These are phyloP conservation scores for Cavenderia fasciculata DNA, from an alignment of 78 protist species.

Conservation along the genomic window DNA sequence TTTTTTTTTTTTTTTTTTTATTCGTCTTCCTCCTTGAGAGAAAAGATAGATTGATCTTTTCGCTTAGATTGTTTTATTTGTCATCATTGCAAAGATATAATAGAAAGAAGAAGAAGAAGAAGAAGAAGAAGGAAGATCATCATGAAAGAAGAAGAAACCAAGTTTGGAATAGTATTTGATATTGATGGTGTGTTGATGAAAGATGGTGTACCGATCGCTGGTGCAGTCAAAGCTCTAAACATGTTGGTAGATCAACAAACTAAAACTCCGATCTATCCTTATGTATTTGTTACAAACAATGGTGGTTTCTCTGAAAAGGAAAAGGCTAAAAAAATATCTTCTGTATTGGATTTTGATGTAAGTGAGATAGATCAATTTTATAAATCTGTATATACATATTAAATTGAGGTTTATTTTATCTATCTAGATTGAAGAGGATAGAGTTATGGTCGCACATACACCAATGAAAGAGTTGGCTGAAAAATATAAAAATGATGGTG, in stretches of 20 bases:
- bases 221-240: conserved; percentile 40
- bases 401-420: background rate
- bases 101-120: no score
- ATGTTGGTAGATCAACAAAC: conserved; percentile 12
- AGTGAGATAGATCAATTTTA: background rate
- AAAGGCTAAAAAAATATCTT: conserved; percentile 34
- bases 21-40: no score
- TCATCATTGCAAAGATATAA: no score
- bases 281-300: conserved; percentile 54
- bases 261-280: conserved; percentile 17
- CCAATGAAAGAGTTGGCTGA: conserved; percentile 61
- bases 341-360: conserved; percentile 1
- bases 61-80: no score
- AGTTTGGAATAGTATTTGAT: conserved; percentile 73
- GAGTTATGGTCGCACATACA: conserved; percentile 64
- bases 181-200: conserved; percentile 74
- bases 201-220: conserved; percentile 51
- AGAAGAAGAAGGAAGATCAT: no score
- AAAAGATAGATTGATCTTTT: no score
- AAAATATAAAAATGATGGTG: conserved; percentile 8
- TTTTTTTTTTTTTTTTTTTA: no score
- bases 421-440: conserved; percentile 17
- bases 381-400: background rate
- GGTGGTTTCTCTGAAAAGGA: conserved; percentile 70
- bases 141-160: no score